Percentiles rank a stretch among this genome's conserved stretches.
Evolutionary conservation across 2,329 filamentous ascomycete species (phyloP).

Genomic region (Penicillium sp.): DNA sequence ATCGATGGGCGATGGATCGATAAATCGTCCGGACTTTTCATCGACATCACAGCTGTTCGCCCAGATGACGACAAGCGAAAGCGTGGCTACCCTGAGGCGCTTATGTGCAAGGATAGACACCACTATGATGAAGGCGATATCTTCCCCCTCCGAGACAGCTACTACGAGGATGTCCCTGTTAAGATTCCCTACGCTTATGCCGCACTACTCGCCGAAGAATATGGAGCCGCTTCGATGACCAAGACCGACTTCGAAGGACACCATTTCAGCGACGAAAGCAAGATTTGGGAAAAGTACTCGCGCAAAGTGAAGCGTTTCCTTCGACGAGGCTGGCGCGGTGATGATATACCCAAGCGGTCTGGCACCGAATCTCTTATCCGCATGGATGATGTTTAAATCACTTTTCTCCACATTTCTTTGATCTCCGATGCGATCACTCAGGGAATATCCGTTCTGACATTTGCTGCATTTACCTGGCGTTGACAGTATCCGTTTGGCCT

Average conservation of each 20-base stretch:
- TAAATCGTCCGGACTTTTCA: constrained; percentile 59
- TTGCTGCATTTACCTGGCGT: constrained; percentile 12
- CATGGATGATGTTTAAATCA: constrained; percentile 2
- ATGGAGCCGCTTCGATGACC: constrained; percentile 52
- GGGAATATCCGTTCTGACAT: not conserved
- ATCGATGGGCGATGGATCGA: constrained; percentile 66
- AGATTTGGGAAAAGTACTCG: constrained; percentile 30
- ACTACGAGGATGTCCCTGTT: constrained; percentile 55
- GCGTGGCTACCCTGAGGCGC: constrained; percentile 40
- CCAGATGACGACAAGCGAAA: constrained; percentile 44
- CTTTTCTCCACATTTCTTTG: not conserved
- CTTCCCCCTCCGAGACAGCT: constrained; percentile 57
- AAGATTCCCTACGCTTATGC: constrained; percentile 60
- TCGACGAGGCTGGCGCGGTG: constrained; percentile 5
- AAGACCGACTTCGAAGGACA: constrained; percentile 47
- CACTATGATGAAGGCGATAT: constrained; percentile 55
- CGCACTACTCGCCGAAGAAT: constrained; percentile 56
- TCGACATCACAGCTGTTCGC: constrained; percentile 62
- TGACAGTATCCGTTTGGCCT: constrained; percentile 1
- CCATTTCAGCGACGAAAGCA: constrained; percentile 33
- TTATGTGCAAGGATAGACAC: constrained; percentile 61
- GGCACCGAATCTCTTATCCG: constrained; percentile 2
- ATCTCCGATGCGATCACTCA: not conserved
- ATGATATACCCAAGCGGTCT: constrained; percentile 6
- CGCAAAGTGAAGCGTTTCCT: constrained; percentile 7